Conservation (phyloP, 208 protist genomes). For the Acanthamoeba sp. region DNA sequence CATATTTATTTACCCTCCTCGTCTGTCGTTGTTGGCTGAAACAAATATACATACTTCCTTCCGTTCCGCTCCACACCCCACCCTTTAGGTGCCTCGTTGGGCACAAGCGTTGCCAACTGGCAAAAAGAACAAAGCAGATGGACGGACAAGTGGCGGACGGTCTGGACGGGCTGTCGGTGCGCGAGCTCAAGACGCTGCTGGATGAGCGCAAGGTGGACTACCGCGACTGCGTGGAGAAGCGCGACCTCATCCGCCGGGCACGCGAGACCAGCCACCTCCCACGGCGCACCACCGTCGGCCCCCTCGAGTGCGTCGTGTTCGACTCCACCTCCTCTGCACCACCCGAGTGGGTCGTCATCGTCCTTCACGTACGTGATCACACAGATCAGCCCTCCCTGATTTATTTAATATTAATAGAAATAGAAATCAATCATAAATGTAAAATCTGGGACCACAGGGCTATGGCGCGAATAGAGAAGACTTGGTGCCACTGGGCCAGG, state of each 20-base stretch:
- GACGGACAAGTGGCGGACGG: not conserved
- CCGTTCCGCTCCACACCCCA: no score
- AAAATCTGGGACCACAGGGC: not conserved
- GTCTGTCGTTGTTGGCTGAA: not conserved
- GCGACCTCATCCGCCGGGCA: not conserved
- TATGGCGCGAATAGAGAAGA: not conserved
- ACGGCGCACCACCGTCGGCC: not conserved
- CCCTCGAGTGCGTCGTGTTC: not conserved
- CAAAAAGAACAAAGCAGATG: not conserved
- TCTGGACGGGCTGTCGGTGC: not conserved
- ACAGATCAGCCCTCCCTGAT: no score
- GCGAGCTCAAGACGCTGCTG: conserved; percentile 3
- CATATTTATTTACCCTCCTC: not conserved
- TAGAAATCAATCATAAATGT: not conserved
- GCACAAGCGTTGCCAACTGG: no score
- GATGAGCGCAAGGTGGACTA: conserved; percentile 22
- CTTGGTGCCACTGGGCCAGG: not conserved
- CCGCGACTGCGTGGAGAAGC: conserved; percentile 34
- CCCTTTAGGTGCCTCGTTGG: no score
- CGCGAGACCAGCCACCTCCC: not conserved
- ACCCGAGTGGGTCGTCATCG: not conserved
- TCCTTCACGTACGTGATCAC: not conserved
- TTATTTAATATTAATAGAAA: not conserved
- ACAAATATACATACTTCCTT: no score
- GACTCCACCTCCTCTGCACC: not conserved